phyloP scores from a whole-genome alignment of 2,329 filamentous ascomycete species.

The Microsporum canis region DNA sequence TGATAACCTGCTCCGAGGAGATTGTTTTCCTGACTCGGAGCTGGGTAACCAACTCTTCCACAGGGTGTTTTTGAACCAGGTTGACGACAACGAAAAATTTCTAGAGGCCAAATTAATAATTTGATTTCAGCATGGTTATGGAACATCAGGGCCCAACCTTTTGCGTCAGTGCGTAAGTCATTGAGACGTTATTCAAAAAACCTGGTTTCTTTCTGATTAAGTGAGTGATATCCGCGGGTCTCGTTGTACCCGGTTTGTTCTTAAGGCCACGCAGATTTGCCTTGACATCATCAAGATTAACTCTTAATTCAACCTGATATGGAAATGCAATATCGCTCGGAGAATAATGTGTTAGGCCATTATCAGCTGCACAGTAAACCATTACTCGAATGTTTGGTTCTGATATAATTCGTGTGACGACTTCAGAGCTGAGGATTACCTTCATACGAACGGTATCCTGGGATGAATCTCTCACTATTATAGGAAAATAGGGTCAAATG shows the following conservation, averaged over 20 bases:
- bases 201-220: slow-evolving; percentile 55
- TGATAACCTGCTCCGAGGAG: slow-evolving; percentile 66
- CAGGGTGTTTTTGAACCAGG: slow-evolving; percentile 61
- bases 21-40: slow-evolving; percentile 62
- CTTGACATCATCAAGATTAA: slow-evolving; percentile 79
- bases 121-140: neutral
- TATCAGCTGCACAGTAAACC: slow-evolving; percentile 67
- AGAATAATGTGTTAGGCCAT: slow-evolving; percentile 45
- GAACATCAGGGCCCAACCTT: slow-evolving; percentile 44
- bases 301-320: slow-evolving; percentile 80
- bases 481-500: slow-evolving; percentile 17
- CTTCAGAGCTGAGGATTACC: slow-evolving; percentile 45
- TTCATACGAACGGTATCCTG: slow-evolving; percentile 48
- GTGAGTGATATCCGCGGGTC: slow-evolving; percentile 80
- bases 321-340: slow-evolving; percentile 71
- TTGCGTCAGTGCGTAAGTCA: slow-evolving; percentile 84
- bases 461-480: slow-evolving; percentile 46
- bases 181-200: slow-evolving; percentile 65
- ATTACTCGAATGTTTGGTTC: slow-evolving; percentile 61
- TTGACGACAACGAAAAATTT: slow-evolving; percentile 63
- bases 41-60: slow-evolving; percentile 57
- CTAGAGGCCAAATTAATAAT: slow-evolving; percentile 32
- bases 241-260: slow-evolving; percentile 89
- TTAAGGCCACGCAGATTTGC: slow-evolving; percentile 91
- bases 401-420: slow-evolving; percentile 44